Evolutionary conservation across 768 basidiomycete genomes (phyloP).

Genomic region (Neoboletus brunneissimus): DNA sequence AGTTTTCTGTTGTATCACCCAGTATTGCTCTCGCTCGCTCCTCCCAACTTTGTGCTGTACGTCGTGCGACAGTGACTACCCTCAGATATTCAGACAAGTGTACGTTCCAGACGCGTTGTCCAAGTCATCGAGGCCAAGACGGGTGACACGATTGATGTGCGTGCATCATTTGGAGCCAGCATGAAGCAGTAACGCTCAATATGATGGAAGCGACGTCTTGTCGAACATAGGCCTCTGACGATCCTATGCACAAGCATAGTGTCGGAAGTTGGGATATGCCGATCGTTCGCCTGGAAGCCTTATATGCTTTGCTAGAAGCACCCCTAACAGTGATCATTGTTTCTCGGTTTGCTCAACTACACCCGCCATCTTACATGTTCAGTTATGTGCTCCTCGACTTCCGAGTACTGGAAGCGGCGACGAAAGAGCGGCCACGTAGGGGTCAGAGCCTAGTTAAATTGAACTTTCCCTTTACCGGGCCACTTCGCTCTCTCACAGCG

Average conservation of each 20-base stretch:
- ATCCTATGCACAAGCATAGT: no score
- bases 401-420: not conserved
- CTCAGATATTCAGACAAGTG: not conserved
- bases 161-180: not conserved
- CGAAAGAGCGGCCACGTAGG: not conserved
- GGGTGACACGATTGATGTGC: not conserved
- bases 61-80: not conserved
- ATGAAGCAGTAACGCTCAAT: no score
- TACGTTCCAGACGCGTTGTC: not conserved
- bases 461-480: no score
- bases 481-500: no score
- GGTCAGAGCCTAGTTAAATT: not conserved
- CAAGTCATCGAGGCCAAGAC: not conserved
- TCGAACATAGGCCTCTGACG: not conserved
- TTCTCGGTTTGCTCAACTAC: not conserved
- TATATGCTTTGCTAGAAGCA: not conserved
- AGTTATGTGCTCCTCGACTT: not conserved
- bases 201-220: not conserved
- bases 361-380: not conserved
- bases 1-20: not conserved
- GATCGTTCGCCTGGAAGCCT: not conserved
- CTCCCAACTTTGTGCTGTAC: not conserved
- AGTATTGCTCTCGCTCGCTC: not conserved
- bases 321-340: not conserved
- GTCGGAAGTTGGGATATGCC: no score